Base-by-base conservation (phyloP, 371 early-diverging fungal species). In the Cokeromyces recurvatus region DNA sequence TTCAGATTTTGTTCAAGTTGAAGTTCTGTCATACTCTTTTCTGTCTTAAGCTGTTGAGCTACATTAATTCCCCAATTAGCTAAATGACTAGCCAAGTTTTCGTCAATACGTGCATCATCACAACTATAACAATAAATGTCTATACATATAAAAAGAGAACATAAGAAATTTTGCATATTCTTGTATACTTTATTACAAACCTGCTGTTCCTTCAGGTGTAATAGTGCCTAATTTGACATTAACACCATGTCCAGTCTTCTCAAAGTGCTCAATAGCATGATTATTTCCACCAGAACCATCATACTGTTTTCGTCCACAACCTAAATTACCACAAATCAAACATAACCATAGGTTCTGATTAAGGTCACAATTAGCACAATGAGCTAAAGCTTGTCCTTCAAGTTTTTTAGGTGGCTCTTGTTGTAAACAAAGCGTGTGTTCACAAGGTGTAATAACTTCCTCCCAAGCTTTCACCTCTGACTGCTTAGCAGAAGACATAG, bases 261-360 rank as follows among this genome's bases (percentile, higher is more conserved):
- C 80, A 62, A 76, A 95, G 73, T 99, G 99, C 0, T 76, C 79
- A 38, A 93, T 56, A 2, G 89, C 98, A 68, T 99, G 99, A 22
- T 95, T 92, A 66, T 99, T 99, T n/a, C 99, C 99, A n/a, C 95
- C 95, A n/a, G 84, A 68, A 3, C 99, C 99, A 38, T 93, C 98
- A 64, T 85, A 95, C 64, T 99, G 99, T 47, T 83, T 78, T 42
- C 91, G 81, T 25, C 91, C 91, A 59, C 91, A 91, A 5, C 88
- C 89, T 4, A 89, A 71, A 32, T 74, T 77, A 15, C 91, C 91
- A 49, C 91, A 91, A 0, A 71, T 68, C 31, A 91, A 65, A 55
- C 91, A 91, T 22, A 89, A 55, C 91, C 91, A 91, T 29, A 91
- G 61, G 51, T 91, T 91, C 46, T 87, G 84, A 2, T 77, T 83